Evolutionary conservation across 139 green algal species (phyloP), one percentile per base, ranked within the genome.

Genomic region (Volvox africanus): DNA sequence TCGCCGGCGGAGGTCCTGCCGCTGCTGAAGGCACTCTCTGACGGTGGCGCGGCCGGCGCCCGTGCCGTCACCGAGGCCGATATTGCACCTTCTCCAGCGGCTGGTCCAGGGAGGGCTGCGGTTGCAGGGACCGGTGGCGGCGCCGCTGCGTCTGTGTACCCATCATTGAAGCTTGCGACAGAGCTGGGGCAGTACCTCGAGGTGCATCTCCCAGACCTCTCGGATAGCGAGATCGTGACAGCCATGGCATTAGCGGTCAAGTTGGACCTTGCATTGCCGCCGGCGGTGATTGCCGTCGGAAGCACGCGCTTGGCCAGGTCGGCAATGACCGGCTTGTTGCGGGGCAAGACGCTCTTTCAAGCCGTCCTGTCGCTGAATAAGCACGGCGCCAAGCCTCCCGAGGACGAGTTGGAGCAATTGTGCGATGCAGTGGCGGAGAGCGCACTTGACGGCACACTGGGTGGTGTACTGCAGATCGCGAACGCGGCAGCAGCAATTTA

Each of bases 111-210:
- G 16, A 80, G 71, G 26, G 26, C 71, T 6, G 22, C 21, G 11
- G 61, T 16, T 21, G 82, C 12, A 18, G 50, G 11, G 36, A 17
- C 21, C 16, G 36, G 20, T 44, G 36, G 21, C 78, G 36, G 12
- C 36, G 36, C 82, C 62, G 62, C 62, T 0, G 62, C 33, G 9
- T 14, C 61, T 13, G 82, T 33, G 32, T 28, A 55, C 16, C 0
- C 20, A 19, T 28, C 82, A 30, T 2, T 22, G 26, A 37, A 19
- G 50, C n/a, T 33, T 26, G 55, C 61, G 1, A 30, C 82, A 20
- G 82, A 87, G 82, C 30, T 87, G 61, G 61, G 82, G 11, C 82
- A 62, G 24, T 80, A 28, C 30, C 67, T 80, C 35, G 33, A 62
- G 11, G 6, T 28, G 22, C 35, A 61, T 26, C 28, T 80, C 62